These are phyloP conservation scores for Hortaea werneckii DNA, from an alignment of 2,329 filamentous ascomycete species.

Conservation along the genomic window DNA sequence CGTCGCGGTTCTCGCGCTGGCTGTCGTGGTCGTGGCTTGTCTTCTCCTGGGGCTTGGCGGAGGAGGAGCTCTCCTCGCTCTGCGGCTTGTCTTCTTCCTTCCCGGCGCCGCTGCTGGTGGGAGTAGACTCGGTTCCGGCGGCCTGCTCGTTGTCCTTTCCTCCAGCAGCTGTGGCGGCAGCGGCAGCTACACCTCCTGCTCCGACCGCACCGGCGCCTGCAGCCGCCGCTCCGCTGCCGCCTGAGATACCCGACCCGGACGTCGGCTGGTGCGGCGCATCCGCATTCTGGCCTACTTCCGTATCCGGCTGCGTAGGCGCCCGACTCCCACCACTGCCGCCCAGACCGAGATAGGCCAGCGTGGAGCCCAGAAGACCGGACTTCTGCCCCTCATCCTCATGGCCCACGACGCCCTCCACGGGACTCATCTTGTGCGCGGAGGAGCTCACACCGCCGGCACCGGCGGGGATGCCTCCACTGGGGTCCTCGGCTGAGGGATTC, in stretches of 20 bases:
- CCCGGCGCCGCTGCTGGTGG: neutral
- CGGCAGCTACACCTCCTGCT: neutral
- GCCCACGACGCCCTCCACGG: neutral
- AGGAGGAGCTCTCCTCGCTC: slow-evolving; percentile 6
- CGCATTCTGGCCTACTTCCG: neutral
- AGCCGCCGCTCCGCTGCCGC: neutral
- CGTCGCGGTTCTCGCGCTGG: slow-evolving; percentile 14
- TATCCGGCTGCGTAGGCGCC: neutral
- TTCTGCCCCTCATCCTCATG: neutral
- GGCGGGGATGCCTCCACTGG: neutral
- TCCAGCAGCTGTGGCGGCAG: neutral
- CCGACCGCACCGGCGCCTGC: neutral
- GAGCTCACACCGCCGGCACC: neutral
- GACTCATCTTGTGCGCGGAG: neutral
- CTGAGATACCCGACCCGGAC: neutral
- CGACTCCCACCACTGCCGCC: slow-evolving; percentile 2
- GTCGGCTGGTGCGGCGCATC: neutral
- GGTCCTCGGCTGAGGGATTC: neutral
- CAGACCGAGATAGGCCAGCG: neutral
- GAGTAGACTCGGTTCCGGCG: slow-evolving; percentile 1
- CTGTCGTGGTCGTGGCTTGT: neutral
- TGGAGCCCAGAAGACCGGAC: neutral
- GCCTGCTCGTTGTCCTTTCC: slow-evolving; percentile 2
- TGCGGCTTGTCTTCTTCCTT: neutral
- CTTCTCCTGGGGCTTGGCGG: slow-evolving; percentile 5